Evolutionary conservation across 129 eudicot genomes (phyloP).

Genomic region (Arctium minus): DNA sequence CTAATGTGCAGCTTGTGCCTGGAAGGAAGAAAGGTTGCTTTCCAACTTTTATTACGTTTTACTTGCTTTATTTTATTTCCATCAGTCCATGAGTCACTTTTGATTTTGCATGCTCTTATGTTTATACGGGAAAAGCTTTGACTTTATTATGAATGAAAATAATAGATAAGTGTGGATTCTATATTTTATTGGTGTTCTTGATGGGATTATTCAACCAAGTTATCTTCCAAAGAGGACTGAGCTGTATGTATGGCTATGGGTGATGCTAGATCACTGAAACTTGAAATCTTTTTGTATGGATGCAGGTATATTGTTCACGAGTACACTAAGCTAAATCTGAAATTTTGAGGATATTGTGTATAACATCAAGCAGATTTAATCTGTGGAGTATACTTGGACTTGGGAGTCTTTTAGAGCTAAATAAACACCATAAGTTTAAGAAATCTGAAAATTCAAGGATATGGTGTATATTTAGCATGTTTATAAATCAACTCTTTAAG

Average conservation of each 20-base stretch:
- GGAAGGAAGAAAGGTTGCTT: slow-evolving; percentile 88
- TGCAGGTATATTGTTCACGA: not conserved
- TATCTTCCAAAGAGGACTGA: not conserved
- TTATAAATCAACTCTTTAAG: not conserved
- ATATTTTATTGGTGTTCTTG: not conserved
- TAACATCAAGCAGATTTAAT: not conserved
- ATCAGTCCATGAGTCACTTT: not conserved
- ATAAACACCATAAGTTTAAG: not conserved
- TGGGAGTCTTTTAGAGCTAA: not conserved
- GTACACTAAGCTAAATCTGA: not conserved
- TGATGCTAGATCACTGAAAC: not conserved
- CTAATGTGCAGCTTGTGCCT: slow-evolving; percentile 90
- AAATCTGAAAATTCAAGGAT: not conserved
- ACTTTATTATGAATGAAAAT: not conserved
- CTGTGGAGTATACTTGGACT: not conserved
- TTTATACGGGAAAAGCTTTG: not conserved
- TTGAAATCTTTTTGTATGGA: not conserved
- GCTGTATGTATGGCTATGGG: not conserved
- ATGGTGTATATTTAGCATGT: not conserved
- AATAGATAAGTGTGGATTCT: not conserved
- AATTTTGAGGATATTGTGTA: not conserved
- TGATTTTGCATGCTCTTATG: slow-evolving; percentile 14
- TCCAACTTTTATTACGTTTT: not conserved
- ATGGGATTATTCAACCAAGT: not conserved
- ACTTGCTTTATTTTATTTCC: not conserved